phyloP scores from a whole-genome alignment of 768 basidiomycete genomes.

The Galerina sulciceps region DNA sequence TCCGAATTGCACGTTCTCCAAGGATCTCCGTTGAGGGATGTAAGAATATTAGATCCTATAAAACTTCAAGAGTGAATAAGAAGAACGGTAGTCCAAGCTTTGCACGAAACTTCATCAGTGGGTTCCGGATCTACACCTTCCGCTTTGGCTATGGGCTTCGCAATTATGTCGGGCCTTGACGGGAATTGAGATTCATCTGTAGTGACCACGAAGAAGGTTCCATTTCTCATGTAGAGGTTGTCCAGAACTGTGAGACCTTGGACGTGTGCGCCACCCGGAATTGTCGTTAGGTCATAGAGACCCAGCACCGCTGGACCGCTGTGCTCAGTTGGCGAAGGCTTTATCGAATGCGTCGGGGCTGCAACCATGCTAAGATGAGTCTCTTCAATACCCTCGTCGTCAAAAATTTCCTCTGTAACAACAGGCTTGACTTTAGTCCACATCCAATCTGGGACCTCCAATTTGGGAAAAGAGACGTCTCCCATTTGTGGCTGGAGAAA shows the following conservation, averaged over 20 bases:
- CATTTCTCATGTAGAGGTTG: conserved; percentile 73
- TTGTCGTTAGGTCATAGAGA: conserved; percentile 20
- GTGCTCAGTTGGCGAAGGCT: background rate
- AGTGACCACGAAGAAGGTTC: conserved; percentile 71
- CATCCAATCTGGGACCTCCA: conserved; percentile 9
- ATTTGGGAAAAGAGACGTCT: conserved; percentile 4
- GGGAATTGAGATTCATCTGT: conserved; percentile 8
- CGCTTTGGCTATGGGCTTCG: conserved; percentile 24
- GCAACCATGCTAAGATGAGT: background rate
- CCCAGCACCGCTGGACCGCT: background rate
- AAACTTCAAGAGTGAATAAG: background rate
- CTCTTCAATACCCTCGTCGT: background rate
- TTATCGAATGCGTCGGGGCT: background rate
- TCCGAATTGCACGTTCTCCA: conserved; percentile 16
- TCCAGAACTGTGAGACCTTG: conserved; percentile 77
- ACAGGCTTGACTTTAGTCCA: background rate
- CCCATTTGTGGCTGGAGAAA: background rate
- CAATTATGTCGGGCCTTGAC: conserved; percentile 5
- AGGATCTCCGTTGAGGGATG: conserved; percentile 14
- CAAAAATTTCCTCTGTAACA: background rate
- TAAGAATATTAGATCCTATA: conserved; percentile 23
- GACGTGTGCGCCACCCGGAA: conserved; percentile 43
- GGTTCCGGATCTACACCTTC: conserved; percentile 11
- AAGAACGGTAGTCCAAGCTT: background rate
- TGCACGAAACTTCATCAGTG: conserved; percentile 23